Evolutionary conservation across 116 monocot genomes (phyloP), one percentile per base, ranked within the genome.

Genomic region (Zostera marina): DNA sequence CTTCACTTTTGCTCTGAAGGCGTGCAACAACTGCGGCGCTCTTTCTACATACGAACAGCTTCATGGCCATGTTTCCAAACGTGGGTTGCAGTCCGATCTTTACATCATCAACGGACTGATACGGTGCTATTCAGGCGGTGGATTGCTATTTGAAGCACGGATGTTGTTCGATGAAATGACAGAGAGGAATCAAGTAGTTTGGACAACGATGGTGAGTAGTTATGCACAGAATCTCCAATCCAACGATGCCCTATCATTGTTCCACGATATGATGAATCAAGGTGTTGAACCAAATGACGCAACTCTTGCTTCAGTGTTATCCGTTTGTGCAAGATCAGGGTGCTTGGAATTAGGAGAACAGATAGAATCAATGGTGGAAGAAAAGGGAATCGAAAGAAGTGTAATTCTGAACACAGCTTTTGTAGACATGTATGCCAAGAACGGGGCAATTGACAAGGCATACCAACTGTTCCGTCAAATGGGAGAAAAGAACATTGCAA

Each of bases 401-500:
- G 79, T 80, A 8, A 75, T 88, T 42, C 80, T 88, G 1, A 80
- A 80, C 13, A 88, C 88, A 1, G 83, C 88, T 0, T 32, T 88
- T 17, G 73, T 83, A 1, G 88, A 88, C n/a, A 88, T 83, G 88
- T 88, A 88, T 24, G 75, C 73, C 0, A 88, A 88, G 73, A 88
- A 83, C 24, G 88, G 83, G 0, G 77, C 59, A 5, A 61, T 83
- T 0, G 42, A 44, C 0, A 51, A 48, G 7, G 88, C 88, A 1
- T 15, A 60, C 2, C 54, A 42, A 9, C 14, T 88, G 64, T 88
- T 88, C n/a, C 22, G 17, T 0, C 43, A 40, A 45, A 82, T 88
- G 79, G 68, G 55, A 0, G 75, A 74, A 46, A 69, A 43, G 59
- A 79, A 79, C 62, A 71, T 65, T 0, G 77, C 79, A 12, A 88